A percentile compares a stretch with the other conserved stretches of the same genome.
These are phyloP conservation scores for Salix koriyanagi DNA, from an alignment of 345 rosid species.

Conservation along the genomic window DNA sequence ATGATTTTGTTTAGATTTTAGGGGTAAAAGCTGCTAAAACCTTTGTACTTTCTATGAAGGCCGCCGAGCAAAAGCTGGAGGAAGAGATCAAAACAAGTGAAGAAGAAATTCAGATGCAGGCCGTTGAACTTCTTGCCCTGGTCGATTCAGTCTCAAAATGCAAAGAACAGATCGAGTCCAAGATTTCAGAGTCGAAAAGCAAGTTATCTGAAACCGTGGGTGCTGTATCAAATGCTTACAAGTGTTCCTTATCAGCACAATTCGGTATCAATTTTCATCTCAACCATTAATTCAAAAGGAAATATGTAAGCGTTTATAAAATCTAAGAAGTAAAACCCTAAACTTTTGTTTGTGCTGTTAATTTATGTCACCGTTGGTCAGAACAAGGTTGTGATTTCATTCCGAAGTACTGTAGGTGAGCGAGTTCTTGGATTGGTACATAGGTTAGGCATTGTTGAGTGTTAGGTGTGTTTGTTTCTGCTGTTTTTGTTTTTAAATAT, in stretches of 20 bases:
- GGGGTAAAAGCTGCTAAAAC: background rate
- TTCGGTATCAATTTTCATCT: conserved; percentile 5
- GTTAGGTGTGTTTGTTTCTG: no score
- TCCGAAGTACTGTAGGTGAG: background rate
- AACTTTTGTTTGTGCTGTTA: background rate
- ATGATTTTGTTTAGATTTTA: background rate
- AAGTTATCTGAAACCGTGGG: conserved; percentile 46
- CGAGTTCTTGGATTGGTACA: background rate
- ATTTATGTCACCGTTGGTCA: background rate
- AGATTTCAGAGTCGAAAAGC: conserved; percentile 47
- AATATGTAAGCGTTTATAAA: no score
- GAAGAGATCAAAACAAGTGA: conserved; percentile 53
- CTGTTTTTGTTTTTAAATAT: no score
- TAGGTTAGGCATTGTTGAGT: no score
- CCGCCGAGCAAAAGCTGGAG: conserved; percentile 44
- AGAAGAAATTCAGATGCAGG: conserved; percentile 53
- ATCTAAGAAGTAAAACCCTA: background rate
- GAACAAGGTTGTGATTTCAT: background rate
- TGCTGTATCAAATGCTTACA: conserved; percentile 43
- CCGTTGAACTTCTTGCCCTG: conserved; percentile 46
- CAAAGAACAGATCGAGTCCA: conserved; percentile 58
- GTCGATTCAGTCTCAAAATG: conserved; percentile 61
- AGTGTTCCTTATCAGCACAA: conserved; percentile 30
- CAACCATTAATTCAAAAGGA: background rate
- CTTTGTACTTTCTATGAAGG: conserved; percentile 20